These are phyloP conservation scores for Abrus precatorius DNA, from an alignment of 306 rosid species.

Conservation along the genomic window DNA sequence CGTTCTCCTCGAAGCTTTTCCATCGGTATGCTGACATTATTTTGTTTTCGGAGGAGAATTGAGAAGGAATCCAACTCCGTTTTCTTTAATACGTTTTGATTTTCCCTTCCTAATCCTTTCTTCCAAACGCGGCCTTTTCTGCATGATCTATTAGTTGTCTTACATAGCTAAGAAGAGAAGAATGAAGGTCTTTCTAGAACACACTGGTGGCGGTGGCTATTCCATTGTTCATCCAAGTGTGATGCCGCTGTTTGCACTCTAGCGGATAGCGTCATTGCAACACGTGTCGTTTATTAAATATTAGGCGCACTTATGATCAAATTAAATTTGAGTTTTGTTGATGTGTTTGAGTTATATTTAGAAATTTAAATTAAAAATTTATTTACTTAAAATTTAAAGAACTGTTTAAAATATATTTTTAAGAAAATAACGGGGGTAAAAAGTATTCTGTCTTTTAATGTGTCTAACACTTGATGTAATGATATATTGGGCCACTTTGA, in stretches of 20 bases:
- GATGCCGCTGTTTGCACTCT: neutral
- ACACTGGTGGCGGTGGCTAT: neutral
- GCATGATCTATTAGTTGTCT: neutral
- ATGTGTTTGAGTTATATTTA: too few relatives aligned
- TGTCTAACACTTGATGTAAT: too few relatives aligned
- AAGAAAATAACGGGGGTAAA: too few relatives aligned
- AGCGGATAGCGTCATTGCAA: neutral
- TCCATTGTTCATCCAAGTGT: neutral
- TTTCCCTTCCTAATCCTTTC: neutral
- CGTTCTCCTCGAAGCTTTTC: slow-evolving; percentile 83
- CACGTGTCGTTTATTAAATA: neutral
- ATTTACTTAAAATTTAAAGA: too few relatives aligned
- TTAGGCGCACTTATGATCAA: too few relatives aligned
- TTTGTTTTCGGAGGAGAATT: neutral
- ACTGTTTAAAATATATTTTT: too few relatives aligned
- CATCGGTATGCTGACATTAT: slow-evolving; percentile 74
- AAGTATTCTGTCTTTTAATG: too few relatives aligned
- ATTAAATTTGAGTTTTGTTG: too few relatives aligned
- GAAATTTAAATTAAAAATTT: too few relatives aligned
- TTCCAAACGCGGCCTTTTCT: neutral
- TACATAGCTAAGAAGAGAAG: slow-evolving; percentile 17
- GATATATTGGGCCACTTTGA: too few relatives aligned
- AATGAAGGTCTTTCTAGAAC: slow-evolving; percentile 52
- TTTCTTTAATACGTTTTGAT: neutral
- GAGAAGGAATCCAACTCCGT: neutral